phyloP scores from a whole-genome alignment of 139 green algal species.

The Coccomyxa sp. region DNA sequence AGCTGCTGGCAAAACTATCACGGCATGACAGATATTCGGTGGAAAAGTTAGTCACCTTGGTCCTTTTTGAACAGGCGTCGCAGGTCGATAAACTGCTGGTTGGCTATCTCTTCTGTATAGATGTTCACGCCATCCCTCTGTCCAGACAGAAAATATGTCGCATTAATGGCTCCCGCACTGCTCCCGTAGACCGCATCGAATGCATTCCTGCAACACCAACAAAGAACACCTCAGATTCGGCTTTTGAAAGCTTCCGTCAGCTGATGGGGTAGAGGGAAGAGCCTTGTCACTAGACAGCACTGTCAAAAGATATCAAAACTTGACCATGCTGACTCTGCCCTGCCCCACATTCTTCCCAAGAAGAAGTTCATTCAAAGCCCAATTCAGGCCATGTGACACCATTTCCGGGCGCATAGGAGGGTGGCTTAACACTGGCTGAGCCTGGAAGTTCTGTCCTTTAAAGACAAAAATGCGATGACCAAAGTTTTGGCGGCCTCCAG shows the following conservation, averaged over 20 bases:
- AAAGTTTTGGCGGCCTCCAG: not conserved
- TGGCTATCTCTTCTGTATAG: conserved; percentile 77
- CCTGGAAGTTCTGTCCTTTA: not conserved
- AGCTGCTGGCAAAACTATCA: too few species aligned
- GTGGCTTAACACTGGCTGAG: not conserved
- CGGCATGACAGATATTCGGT: too few species aligned
- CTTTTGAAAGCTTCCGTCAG: not conserved
- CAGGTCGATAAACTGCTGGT: conserved; percentile 65
- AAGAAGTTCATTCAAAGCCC: too few species aligned
- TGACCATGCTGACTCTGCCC: not conserved
- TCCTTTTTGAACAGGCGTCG: conserved; percentile 27
- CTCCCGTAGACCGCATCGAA: conserved; percentile 88
- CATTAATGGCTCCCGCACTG: conserved; percentile 80
- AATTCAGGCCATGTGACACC: too few species aligned
- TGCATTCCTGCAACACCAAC: conserved; percentile 23
- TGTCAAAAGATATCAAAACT: not conserved
- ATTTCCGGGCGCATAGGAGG: too few species aligned
- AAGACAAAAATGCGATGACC: not conserved
- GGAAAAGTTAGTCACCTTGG: not conserved
- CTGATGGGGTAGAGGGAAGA: not conserved
- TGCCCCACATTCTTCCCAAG: not conserved
- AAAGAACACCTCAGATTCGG: not conserved
- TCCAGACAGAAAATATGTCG: conserved; percentile 76
- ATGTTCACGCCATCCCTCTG: conserved; percentile 63
- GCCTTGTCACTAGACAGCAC: not conserved